Evolutionary conservation across 2,329 filamentous ascomycete genomes (phyloP).

Genomic region (Dothiorella sarmentorum): DNA sequence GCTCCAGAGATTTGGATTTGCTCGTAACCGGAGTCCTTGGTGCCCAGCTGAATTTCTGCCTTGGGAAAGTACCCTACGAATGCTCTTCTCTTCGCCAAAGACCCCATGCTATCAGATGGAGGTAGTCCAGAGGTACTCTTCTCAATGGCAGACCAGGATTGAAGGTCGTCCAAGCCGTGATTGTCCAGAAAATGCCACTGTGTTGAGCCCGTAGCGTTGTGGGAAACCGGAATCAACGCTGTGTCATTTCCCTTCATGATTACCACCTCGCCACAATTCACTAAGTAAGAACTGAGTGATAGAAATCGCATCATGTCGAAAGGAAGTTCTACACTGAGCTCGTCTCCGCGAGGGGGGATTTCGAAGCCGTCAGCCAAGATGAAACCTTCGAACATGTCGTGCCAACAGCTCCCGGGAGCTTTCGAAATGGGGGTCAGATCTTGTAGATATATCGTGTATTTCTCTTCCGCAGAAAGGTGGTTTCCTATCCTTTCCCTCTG

Average conservation of each 20-base stretch:
- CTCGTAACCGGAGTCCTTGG: background rate
- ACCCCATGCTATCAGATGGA: too few relatives aligned
- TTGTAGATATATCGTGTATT: too few relatives aligned
- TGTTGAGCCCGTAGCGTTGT: background rate
- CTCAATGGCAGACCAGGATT: background rate
- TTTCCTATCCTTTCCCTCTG: too few relatives aligned
- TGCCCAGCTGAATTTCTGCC: background rate
- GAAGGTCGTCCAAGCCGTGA: background rate
- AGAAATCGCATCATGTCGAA: background rate
- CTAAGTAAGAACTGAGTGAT: background rate
- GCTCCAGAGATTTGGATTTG: background rate
- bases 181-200: background rate
- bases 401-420: background rate
- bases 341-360: background rate
- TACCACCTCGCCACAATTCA: background rate
- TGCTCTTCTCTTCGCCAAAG: background rate
- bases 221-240: background rate
- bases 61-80: background rate
- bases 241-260: background rate
- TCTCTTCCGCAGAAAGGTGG: too few relatives aligned
- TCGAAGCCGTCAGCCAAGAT: background rate
- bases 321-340: background rate
- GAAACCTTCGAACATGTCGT: background rate
- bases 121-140: too few relatives aligned
- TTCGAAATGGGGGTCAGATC: too few relatives aligned